Percentiles rank a stretch among this genome's conserved stretches.
These are phyloP conservation scores for Globisporangium nagaii DNA, from an alignment of 352 stramenopile genomes.

Conservation along the genomic window DNA sequence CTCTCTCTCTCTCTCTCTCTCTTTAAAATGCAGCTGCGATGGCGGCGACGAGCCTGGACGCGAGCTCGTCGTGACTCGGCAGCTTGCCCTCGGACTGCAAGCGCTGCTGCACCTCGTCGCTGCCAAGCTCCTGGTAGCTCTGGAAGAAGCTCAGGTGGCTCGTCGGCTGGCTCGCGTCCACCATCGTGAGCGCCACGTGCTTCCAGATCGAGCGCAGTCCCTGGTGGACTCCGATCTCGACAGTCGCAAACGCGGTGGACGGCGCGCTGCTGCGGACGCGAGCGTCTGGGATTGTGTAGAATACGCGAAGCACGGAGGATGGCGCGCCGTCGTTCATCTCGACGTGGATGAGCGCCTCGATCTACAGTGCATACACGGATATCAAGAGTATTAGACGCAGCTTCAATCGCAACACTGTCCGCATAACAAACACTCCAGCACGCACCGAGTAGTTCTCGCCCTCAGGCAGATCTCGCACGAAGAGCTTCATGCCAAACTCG, in stretches of 20 bases:
- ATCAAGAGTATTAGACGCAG: neutral
- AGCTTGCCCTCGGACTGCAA: constrained; percentile 37
- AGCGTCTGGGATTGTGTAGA: constrained; percentile 26
- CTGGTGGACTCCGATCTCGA: constrained; percentile 35
- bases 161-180: constrained; percentile 27
- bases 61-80: constrained; percentile 55
- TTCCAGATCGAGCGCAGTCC: constrained; percentile 57
- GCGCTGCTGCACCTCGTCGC: constrained; percentile 23
- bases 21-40: constrained; percentile 29
- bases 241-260: constrained; percentile 18
- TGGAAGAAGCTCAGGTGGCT: constrained; percentile 13
- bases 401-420: neutral
- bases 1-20: neutral
- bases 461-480: constrained; percentile 37
- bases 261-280: neutral
- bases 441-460: constrained; percentile 54
- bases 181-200: constrained; percentile 35
- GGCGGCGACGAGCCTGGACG: constrained; percentile 42
- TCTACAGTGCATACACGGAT: constrained; percentile 14
- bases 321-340: constrained; percentile 24
- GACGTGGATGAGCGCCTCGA: constrained; percentile 36
- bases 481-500: constrained; percentile 71
- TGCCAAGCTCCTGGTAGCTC: constrained; percentile 11
- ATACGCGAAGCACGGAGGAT: constrained; percentile 31
- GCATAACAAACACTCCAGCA: constrained; percentile 6